phyloP scores from a whole-genome alignment of 78 protist species.

The Thecamonas trahens region DNA sequence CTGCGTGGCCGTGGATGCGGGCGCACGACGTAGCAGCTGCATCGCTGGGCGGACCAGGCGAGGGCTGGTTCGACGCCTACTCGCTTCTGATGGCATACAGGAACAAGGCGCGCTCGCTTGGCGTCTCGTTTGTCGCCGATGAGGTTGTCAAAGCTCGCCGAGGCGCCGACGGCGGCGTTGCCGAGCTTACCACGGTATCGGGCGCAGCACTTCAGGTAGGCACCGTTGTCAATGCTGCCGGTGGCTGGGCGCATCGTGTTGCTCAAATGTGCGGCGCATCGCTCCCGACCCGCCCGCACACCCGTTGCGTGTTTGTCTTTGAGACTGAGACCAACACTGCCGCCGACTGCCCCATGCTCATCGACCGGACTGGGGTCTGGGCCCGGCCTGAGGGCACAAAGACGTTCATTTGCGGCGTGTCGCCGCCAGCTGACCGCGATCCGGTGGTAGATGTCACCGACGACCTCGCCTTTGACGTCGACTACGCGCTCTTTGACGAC shows the following conservation, averaged over 20 bases:
- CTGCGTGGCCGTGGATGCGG: slow-evolving; percentile 4
- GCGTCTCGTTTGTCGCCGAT: slow-evolving; percentile 3
- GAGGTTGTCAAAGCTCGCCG: background rate
- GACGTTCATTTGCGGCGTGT: slow-evolving; percentile 16
- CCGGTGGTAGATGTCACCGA: slow-evolving; percentile 1
- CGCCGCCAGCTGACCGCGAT: slow-evolving; percentile 1
- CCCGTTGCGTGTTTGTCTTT: slow-evolving; percentile 11
- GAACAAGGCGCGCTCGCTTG: background rate
- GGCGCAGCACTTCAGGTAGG: background rate
- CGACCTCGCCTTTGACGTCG: background rate
- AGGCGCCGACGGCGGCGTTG: background rate
- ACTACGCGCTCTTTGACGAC: background rate
- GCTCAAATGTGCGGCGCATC: background rate
- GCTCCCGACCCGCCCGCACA: slow-evolving; percentile 8
- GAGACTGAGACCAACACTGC: background rate
- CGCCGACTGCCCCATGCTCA: background rate
- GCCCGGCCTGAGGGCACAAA: slow-evolving; percentile 12
- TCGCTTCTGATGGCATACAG: background rate
- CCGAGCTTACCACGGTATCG: background rate
- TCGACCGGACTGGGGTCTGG: slow-evolving; percentile 17
- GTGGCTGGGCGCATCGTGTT: background rate
- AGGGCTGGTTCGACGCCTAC: slow-evolving; percentile 37
- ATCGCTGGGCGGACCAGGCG: background rate
- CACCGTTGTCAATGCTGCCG: slow-evolving; percentile 10
- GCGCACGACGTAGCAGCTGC: slow-evolving; percentile 3